Conservation (phyloP, 768 basidiomycete genomes). For the Guyanaporus albipodus region DNA sequence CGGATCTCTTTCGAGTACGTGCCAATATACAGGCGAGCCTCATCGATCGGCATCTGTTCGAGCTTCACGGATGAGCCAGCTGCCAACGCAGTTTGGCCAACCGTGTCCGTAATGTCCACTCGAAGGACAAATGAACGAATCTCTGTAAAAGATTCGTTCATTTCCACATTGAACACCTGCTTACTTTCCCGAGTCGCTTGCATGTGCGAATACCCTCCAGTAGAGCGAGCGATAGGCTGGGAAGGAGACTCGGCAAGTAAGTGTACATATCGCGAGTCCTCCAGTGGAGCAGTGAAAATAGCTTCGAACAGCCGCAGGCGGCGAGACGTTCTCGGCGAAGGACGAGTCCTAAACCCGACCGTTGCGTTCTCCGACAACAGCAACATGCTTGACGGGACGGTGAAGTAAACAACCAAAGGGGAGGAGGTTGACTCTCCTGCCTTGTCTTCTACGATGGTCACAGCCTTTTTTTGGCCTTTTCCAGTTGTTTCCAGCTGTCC, state of each 20-base stretch:
- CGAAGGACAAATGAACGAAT: constrained; percentile 19
- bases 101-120: constrained; percentile 23
- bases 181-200: constrained; percentile 8
- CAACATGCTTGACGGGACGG: constrained; percentile 15
- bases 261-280: constrained; percentile 19
- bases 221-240: background rate
- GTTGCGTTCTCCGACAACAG: constrained; percentile 9
- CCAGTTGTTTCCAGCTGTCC: constrained; percentile 19
- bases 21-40: constrained; percentile 9
- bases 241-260: constrained; percentile 23
- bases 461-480: constrained; percentile 16
- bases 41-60: constrained; percentile 1
- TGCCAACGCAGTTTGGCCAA: constrained; percentile 13
- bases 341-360: constrained; percentile 20
- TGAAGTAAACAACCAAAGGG: constrained; percentile 25
- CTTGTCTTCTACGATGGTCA: constrained; percentile 16
- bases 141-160: constrained; percentile 13
- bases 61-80: constrained; percentile 19
- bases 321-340: constrained; percentile 9
- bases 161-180: constrained; percentile 11
- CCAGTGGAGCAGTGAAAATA: constrained; percentile 21
- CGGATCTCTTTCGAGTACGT: constrained; percentile 24
- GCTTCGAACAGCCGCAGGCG: constrained; percentile 4
- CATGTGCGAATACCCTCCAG: background rate
- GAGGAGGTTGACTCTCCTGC: constrained; percentile 15